phyloP scores from a whole-genome alignment of 163 green algal genomes.

The Scenedesmus sp. region DNA sequence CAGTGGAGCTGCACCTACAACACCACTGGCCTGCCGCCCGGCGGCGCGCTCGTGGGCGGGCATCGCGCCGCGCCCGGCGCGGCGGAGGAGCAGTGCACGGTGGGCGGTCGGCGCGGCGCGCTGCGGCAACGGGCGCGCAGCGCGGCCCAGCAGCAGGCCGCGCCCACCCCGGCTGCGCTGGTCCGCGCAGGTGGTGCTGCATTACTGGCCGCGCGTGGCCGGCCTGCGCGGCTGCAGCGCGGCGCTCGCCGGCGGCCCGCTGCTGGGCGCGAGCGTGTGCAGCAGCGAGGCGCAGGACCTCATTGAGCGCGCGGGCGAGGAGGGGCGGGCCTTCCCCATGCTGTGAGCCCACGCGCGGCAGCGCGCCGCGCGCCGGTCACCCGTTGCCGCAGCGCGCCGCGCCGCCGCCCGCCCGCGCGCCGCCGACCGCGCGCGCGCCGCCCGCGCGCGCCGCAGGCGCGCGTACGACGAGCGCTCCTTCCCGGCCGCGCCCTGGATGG shows the following conservation, averaged over 20 bases:
- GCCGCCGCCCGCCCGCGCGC: not conserved
- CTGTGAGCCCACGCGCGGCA: not conserved
- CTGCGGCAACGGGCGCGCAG: too few relatives aligned
- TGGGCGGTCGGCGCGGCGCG: too few relatives aligned
- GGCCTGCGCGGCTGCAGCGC: constrained; percentile 11
- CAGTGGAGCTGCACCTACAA: constrained; percentile 35
- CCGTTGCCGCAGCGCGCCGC: not conserved
- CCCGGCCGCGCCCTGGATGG: constrained; percentile 20
- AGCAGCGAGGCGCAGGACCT: constrained; percentile 25
- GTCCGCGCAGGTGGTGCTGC: too few relatives aligned
- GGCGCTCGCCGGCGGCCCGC: not conserved
- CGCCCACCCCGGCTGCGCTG: too few relatives aligned
- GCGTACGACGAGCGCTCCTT: constrained; percentile 21
- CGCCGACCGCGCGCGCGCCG: not conserved
- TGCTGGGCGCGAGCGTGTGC: constrained; percentile 28
- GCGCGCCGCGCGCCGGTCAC: not conserved
- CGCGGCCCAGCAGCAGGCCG: too few relatives aligned
- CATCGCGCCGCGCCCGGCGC: not conserved
- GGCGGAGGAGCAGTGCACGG: constrained; percentile 33
- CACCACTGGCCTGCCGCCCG: not conserved
- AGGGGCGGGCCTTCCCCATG: constrained; percentile 15
- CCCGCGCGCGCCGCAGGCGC: constrained; percentile 21
- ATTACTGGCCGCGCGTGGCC: constrained; percentile 32
- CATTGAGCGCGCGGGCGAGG: not conserved
- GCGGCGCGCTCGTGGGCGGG: constrained; percentile 11